These are phyloP conservation scores for Phaseolus lunatus DNA, from an alignment of 306 rosid species.

Conservation along the genomic window DNA sequence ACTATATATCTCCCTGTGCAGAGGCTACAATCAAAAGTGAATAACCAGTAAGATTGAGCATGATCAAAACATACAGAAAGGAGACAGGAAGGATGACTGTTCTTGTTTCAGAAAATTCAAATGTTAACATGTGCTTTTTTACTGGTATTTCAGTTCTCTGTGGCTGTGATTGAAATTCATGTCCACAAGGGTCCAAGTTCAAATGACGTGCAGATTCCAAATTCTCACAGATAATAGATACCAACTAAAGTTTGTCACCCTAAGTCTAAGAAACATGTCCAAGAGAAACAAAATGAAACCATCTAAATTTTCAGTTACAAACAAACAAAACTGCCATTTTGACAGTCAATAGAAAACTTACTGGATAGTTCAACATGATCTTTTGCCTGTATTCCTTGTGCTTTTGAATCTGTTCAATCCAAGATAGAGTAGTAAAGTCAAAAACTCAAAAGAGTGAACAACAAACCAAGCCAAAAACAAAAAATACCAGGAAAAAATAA, in stretches of 20 bases:
- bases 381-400: constrained; percentile 81
- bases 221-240: constrained; percentile 20
- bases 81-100: constrained; percentile 32
- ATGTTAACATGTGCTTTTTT: constrained; percentile 25
- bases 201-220: neutral
- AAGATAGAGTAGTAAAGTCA: constrained; percentile 33
- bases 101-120: constrained; percentile 7
- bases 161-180: neutral
- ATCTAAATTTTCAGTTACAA: constrained; percentile 1
- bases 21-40: constrained; percentile 65
- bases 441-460: constrained; percentile 15
- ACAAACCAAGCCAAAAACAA: neutral
- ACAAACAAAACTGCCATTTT: constrained; percentile 10
- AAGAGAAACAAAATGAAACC: constrained; percentile 34
- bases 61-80: constrained; percentile 24
- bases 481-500: constrained; percentile 23
- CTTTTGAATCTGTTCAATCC: constrained; percentile 70
- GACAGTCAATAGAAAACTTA: constrained; percentile 46
- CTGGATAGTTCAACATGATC: constrained; percentile 73
- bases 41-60: constrained; percentile 26
- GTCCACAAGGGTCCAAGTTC: neutral
- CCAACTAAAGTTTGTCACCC: constrained; percentile 25
- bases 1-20: constrained; percentile 70
- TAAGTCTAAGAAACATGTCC: constrained; percentile 1
- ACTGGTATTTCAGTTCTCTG: neutral